Evolutionary conservation across 2,329 filamentous ascomycete genomes (phyloP).

Genomic region (Aureobasidium sp.): DNA sequence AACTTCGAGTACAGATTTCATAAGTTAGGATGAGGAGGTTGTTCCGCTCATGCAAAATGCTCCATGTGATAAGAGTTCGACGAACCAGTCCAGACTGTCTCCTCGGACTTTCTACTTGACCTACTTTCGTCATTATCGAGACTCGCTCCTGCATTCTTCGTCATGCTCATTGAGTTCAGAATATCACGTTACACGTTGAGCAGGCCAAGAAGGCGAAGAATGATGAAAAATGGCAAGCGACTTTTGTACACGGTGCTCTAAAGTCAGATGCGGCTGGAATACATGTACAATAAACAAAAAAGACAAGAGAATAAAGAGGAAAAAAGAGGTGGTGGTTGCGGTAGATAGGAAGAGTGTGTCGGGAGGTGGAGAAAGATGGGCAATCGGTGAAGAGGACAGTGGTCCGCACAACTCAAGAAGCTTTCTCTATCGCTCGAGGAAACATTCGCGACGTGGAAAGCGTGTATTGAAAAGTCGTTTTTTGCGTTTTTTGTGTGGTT

Average conservation of each 20-base stretch:
- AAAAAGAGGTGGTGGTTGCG: not conserved
- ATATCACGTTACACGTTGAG: not conserved
- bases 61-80: too few relatives aligned
- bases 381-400: not conserved
- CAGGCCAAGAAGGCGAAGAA: not conserved
- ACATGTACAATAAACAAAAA: slow-evolving; percentile 12
- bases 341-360: not conserved
- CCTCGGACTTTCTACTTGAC: too few relatives aligned
- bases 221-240: slow-evolving; percentile 1
- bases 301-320: not conserved
- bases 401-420: not conserved
- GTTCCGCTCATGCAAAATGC: too few relatives aligned
- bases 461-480: not conserved
- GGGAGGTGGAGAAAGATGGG: not conserved
- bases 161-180: too few relatives aligned
- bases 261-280: slow-evolving; percentile 16
- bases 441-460: not conserved
- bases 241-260: slow-evolving; percentile 15
- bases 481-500: not conserved
- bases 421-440: not conserved
- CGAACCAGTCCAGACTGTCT: too few relatives aligned
- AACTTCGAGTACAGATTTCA: too few relatives aligned
- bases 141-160: too few relatives aligned
- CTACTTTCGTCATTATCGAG: too few relatives aligned
- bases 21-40: too few relatives aligned